Conservation (phyloP, 257 asterid genomes). For the Jacaranda copaia region DNA sequence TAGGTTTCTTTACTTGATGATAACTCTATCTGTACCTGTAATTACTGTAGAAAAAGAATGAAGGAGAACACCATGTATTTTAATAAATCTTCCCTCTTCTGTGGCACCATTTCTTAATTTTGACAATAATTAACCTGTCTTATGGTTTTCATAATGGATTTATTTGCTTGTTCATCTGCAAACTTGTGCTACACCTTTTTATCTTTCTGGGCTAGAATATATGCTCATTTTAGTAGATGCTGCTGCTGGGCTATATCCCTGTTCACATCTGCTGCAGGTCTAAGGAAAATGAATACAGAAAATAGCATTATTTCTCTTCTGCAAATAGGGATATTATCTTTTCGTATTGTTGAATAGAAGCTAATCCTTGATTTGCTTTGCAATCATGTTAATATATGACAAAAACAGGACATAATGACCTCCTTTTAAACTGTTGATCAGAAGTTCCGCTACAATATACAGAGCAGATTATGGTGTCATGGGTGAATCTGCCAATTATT, state of each 20-base stretch:
- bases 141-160: background rate
- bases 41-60: constrained; percentile 16
- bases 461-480: background rate
- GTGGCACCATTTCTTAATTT: background rate
- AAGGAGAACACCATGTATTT: background rate
- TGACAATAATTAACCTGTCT: background rate
- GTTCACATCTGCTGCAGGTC: no score
- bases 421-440: background rate
- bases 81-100: background rate
- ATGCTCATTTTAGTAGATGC: no score
- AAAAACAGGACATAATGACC: background rate
- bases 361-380: background rate
- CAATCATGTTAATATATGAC: background rate
- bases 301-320: no score
- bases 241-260: no score
- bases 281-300: no score
- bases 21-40: constrained; percentile 15
- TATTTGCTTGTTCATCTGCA: no score
- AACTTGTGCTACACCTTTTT: no score
- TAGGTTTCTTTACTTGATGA: background rate
- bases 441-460: background rate
- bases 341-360: background rate
- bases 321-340: no score
- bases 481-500: background rate
- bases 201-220: no score